phyloP scores from a whole-genome alignment of 805 yeast species.

The Scheffersomyces amazonensis region DNA sequence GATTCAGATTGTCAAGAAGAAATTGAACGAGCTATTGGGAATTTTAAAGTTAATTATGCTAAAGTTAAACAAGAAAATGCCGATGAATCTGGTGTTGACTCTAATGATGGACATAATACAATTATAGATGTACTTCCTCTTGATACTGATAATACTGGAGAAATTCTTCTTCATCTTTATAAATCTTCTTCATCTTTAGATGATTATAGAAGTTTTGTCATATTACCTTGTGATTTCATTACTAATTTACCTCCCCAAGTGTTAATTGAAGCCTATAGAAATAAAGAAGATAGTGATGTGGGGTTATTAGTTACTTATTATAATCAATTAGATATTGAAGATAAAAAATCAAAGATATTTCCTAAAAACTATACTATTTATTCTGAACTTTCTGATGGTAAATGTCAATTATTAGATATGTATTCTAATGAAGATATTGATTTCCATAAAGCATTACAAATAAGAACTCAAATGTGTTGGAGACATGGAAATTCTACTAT shows the following conservation, averaged over 20 bases:
- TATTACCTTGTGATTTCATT: conserved; percentile 90
- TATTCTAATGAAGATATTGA: conserved; percentile 68
- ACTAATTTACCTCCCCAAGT: conserved; percentile 91
- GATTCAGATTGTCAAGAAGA: conserved; percentile 42
- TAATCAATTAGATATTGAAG: conserved; percentile 72
- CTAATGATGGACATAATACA: conserved; percentile 11
- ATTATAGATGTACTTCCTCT: conserved; percentile 20
- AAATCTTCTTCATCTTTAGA: conserved; percentile 25
- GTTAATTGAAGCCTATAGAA: conserved; percentile 78
- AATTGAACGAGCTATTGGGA: neutral
- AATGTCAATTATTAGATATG: conserved; percentile 60
- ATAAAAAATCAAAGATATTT: conserved; percentile 60
- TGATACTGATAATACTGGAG: conserved; percentile 54
- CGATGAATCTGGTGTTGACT: conserved; percentile 10
- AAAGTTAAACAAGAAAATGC: conserved; percentile 11
- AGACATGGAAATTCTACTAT: conserved; percentile 75
- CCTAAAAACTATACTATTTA: conserved; percentile 68
- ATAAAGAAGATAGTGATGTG: conserved; percentile 60
- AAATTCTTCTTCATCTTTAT: conserved; percentile 47
- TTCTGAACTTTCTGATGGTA: conserved; percentile 44
- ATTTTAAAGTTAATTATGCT: conserved; percentile 9
- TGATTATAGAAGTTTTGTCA: conserved; percentile 52
- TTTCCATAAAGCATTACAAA: conserved; percentile 65
- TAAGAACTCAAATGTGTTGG: conserved; percentile 90
- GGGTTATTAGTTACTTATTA: conserved; percentile 77